Percentiles rank a stretch among this genome's conserved stretches.
Conservation (phyloP, 257 asterid species). For the Nicotiana benthamiana region DNA sequence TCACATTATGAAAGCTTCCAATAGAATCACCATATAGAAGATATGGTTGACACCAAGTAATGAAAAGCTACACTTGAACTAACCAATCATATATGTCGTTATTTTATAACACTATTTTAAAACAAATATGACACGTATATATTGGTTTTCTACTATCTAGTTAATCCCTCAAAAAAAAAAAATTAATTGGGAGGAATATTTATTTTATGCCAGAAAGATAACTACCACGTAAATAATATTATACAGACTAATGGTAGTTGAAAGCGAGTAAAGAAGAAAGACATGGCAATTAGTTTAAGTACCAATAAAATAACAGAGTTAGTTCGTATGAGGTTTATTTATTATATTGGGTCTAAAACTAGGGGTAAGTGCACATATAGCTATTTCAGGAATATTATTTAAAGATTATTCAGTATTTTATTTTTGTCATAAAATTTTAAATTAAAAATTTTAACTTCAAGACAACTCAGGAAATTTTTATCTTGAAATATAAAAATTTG, state of each 20-base stretch:
- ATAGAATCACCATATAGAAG: slow-evolving; percentile 5
- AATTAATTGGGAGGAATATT: neutral
- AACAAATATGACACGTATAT: neutral
- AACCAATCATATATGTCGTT: neutral
- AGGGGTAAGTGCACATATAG: neutral
- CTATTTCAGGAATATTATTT: too few relatives aligned
- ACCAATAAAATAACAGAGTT: neutral
- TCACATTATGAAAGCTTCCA: slow-evolving; percentile 8
- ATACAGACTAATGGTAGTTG: neutral
- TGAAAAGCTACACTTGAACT: slow-evolving; percentile 6
- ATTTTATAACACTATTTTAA: neutral
- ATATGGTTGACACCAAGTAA: neutral
- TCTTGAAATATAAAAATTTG: too few relatives aligned
- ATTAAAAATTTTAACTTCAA: too few relatives aligned
- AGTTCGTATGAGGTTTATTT: neutral
- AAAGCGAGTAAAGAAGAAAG: neutral
- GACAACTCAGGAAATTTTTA: too few relatives aligned
- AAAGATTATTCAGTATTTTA: too few relatives aligned
- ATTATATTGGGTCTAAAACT: neutral
- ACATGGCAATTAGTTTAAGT: neutral
- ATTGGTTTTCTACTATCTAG: neutral
- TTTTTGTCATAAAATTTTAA: too few relatives aligned
- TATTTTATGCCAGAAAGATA: neutral
- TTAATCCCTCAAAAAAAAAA: neutral
- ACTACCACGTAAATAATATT: neutral